Evolutionary conservation across 2,329 filamentous ascomycete species (phyloP), one percentile per base, ranked within the genome.

Genomic region (Cryphonectria parasitica): DNA sequence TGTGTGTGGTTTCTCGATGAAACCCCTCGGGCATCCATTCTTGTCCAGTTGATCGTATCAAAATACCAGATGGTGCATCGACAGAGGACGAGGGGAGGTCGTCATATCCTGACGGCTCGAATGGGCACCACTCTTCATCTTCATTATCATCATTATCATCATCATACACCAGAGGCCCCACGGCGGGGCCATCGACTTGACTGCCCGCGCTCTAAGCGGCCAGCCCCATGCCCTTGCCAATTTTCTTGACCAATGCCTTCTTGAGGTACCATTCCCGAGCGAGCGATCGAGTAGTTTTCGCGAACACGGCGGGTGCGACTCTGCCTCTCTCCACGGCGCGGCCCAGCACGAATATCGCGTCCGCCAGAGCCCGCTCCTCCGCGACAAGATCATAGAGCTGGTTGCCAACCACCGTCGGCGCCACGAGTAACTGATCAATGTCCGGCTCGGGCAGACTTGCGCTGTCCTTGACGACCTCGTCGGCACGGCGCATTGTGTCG

Each of bases 371-470:
- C 74, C 91, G 87, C 82, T 98, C 95, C 78, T 99, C 96, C 1
- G 94, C 94, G 39, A 95, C 93, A 1, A 97, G 85, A 64, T 91
- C 90, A 80, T 98, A 99, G 31, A 99, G 83, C 83, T 99, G 96
- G 74, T 95, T 95, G 0, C 92, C 93, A 5, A 98, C 96, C 1
- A 98, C 91, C 0, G 94, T 98, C 0, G 95, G 94, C 3, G 95
- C 94, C n/a, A 98, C 93, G 2, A 99, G 85, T 45, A 98, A 87
- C 72, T 97, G 94, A 79, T 99, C 96, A 64, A 98, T 91, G 64
- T 91, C 89, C 0, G 95, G 94, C 0, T 90, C 87, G 56, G 87
- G 86, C 64, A 92, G 89, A 22, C 85, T 85, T 69, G 89, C 87
- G n/a, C 92, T 92, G 66, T 89, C 88, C 58, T 89, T 87, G 73